Base-by-base conservation (phyloP, 768 basidiomycete genomes). In the Lentinula sp. region DNA sequence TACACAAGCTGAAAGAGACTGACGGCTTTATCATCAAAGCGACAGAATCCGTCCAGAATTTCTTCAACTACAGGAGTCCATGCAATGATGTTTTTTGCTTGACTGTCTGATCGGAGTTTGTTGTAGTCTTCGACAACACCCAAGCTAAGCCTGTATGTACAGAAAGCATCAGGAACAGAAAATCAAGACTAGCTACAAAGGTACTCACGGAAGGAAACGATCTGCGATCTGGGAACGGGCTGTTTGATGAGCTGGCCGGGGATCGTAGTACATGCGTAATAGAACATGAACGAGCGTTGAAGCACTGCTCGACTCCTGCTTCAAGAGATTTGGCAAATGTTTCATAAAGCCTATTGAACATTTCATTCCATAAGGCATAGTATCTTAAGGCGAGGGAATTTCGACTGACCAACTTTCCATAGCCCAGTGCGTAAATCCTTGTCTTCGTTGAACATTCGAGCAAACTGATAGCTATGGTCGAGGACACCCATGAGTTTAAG, bases 11-110 rank as follows among this genome's bases (percentile, higher is more conserved):
- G 39, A n/a, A 16, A 54, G 37, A 32, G 43, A 76, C 95, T 75
- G 69, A 98, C 96, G 41, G 91, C 87, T 69, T 90, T 93, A 65
- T 93, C 88, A 68, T 98, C 95, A 65, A 98, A 92, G 20, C 83
- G 82, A 70, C 87, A 87, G 70, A 93, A 94, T 6, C 97, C 97
- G 61, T 92, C 87, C 8, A 99, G 69, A 52, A 97, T 91, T 70
- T 98, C 95, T 9, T 88, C 88, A n/a, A 98, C 89, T 35, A 99
- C 97, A n/a, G 97, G 97, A 20, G 93, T 96, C 97, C 97, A 99
- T 0, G 97, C 96, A 13, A 86, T 73, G 61, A 99, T 95, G 70
- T 97, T 98, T 75, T 98, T 93, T 56, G 86, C 86, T 74, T 98
- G 96, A 3, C 87, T 93, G 62, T 98, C 96, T 2, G 87, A 73